Base-by-base conservation (phyloP, 2,329 filamentous ascomycete genomes). In the Chaetomiaceae sp. region DNA sequence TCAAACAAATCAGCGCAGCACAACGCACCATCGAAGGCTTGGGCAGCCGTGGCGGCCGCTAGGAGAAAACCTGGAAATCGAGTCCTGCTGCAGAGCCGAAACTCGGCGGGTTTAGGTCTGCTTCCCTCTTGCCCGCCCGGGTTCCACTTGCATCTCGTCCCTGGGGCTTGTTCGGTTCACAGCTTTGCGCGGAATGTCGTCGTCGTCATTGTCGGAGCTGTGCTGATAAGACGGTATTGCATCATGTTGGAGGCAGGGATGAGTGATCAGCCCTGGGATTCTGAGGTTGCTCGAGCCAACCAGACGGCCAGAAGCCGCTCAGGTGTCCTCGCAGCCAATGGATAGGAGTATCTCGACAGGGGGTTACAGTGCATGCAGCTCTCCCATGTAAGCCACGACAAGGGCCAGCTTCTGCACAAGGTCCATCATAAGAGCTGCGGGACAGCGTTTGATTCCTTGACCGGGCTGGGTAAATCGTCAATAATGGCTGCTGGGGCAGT, bases 161-260 rank as follows among this genome's bases (percentile, higher is more conserved):
- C 10, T n/a, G n/a, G n/a, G 8, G 10, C 25, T 18, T 37, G 14
- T 23, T 37, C 32, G 32, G 27, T n/a, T 13, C 36, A 16, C 32
- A 27, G 4, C n/a, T 18, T n/a, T 50, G 25, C 2, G 11, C 21
- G 20, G 18, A 40, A 13, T 3, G 33, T 48, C 42, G 44, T 52
- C 51, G 48, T 51, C 52, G 56, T 55, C 53, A 48, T 52, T 33
- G 14, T 36, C 27, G 41, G 23, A 45, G 43, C 30, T 21, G 16
- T 18, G 25, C 29, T 33, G 53, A 60, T 56, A 56, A 56, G 54
- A 40, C 38, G 25, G 16, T 18, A 56, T 51, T 53, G 57, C 57
- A 60, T 61, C 59, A 61, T 59, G 25, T 58, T 37, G 14, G 30
- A 14, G 41, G 41, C 54, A 58, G 59, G 58, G 57, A 52, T 51